Evolutionary conservation across 2,329 filamentous ascomycete genomes (phyloP).

Genomic region (Penicillium concentricum): DNA sequence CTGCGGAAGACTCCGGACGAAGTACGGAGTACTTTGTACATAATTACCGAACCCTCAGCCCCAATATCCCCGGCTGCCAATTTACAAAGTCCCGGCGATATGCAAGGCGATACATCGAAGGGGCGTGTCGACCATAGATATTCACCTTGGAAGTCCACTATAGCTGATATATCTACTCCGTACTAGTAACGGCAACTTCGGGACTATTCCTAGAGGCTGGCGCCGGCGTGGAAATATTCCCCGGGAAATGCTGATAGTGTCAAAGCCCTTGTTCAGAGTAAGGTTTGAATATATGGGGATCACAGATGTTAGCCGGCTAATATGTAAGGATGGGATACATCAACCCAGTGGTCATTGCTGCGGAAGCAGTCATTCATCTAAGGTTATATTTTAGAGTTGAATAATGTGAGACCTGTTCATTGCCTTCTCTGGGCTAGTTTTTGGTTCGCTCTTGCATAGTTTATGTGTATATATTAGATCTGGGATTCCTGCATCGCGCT

Average conservation of each 20-base stretch:
- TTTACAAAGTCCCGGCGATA: neutral
- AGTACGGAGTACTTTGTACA: neutral
- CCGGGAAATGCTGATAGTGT: neutral
- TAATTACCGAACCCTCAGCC: neutral
- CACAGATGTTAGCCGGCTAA: neutral
- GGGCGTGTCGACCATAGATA: neutral
- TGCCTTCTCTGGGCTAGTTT: neutral
- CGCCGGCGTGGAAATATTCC: neutral
- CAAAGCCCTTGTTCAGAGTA: neutral
- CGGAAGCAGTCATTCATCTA: neutral
- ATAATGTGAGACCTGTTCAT: conserved; percentile 4
- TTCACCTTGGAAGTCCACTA: neutral
- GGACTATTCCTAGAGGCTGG: neutral
- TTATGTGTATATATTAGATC: neutral
- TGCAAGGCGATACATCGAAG: conserved; percentile 1
- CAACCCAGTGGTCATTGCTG: neutral
- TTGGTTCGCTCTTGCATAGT: neutral
- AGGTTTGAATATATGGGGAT: conserved; percentile 1
- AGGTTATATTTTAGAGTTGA: neutral
- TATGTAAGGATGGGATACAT: conserved; percentile 17
- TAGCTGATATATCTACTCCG: neutral
- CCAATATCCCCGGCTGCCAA: neutral
- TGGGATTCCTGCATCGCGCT: neutral
- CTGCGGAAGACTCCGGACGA: too few species aligned
- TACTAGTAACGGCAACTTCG: neutral